A percentile compares a stretch with the other conserved stretches of the same genome.
Conservation (phyloP, 1,284 basidiomycete genomes). For the Trichosporon ovoides region DNA sequence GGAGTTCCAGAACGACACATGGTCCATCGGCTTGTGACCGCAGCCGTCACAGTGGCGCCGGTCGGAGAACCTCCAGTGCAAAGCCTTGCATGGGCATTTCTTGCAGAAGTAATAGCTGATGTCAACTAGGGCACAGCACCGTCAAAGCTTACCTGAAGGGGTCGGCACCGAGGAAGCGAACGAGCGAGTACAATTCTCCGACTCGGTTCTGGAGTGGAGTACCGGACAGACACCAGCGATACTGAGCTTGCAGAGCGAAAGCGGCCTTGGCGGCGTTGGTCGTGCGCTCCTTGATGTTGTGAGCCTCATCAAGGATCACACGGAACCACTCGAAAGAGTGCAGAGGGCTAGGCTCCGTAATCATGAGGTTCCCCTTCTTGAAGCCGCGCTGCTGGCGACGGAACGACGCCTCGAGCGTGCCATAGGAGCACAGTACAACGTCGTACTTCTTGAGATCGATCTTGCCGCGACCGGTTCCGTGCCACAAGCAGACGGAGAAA, state of each 20-base stretch:
- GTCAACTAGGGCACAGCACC: neutral
- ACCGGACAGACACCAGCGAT: slow-evolving; percentile 95
- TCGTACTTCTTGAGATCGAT: slow-evolving; percentile 75
- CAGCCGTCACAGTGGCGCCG: slow-evolving; percentile 82
- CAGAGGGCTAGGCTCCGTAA: slow-evolving; percentile 83
- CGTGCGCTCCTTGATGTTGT: slow-evolving; percentile 92
- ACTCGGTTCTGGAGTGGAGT: slow-evolving; percentile 96
- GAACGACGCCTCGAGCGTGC: slow-evolving; percentile 87
- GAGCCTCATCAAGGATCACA: slow-evolving; percentile 78
- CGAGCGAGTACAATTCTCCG: slow-evolving; percentile 93
- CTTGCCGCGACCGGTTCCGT: slow-evolving; percentile 61
- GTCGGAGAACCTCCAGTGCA: slow-evolving; percentile 67
- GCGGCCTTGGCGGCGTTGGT: slow-evolving; percentile 96
- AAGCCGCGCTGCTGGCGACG: slow-evolving; percentile 90
- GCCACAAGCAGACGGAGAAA: slow-evolving; percentile 80
- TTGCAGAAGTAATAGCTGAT: slow-evolving; percentile 78
- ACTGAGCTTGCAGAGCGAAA: slow-evolving; percentile 77
- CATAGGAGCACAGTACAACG: slow-evolving; percentile 64
- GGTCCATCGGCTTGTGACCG: slow-evolving; percentile 90
- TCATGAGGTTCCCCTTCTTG: slow-evolving; percentile 72
- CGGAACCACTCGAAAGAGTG: slow-evolving; percentile 86
- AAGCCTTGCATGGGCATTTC: slow-evolving; percentile 56
- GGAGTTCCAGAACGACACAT: slow-evolving; percentile 57
- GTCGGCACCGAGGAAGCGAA: slow-evolving; percentile 82
- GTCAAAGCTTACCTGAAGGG: slow-evolving; percentile 56